These are phyloP conservation scores for Angomonas desouzai DNA, from an alignment of 208 protist genomes.

Conservation along the genomic window DNA sequence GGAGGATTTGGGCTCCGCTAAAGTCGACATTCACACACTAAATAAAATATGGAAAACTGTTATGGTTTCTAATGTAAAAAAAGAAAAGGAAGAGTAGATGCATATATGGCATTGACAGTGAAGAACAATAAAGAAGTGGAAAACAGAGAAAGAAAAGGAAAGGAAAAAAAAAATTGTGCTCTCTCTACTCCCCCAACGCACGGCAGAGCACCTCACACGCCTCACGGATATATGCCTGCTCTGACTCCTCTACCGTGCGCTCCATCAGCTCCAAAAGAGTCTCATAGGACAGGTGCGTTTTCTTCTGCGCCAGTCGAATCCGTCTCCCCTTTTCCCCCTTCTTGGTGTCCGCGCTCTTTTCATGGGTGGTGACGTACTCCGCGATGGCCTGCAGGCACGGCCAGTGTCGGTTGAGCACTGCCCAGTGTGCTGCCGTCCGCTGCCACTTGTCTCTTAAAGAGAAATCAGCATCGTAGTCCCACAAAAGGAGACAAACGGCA, in stretches of 20 bases:
- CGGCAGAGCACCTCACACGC: slow-evolving; percentile 23
- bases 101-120: background rate
- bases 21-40: slow-evolving; percentile 31
- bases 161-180: slow-evolving; percentile 1
- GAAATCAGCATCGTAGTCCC: slow-evolving; percentile 18
- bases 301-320: slow-evolving; percentile 32
- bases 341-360: background rate
- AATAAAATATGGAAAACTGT: too few species aligned
- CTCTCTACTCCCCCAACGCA: slow-evolving; percentile 9
- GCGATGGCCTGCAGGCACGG: slow-evolving; percentile 30
- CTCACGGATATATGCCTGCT: slow-evolving; percentile 13
- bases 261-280: slow-evolving; percentile 28
- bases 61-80: background rate
- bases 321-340: slow-evolving; percentile 19
- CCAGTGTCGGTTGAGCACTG: slow-evolving; percentile 38
- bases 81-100: slow-evolving; percentile 4
- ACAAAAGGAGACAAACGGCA: slow-evolving; percentile 26
- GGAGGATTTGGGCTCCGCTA: slow-evolving; percentile 73
- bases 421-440: slow-evolving; percentile 62
- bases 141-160: slow-evolving; percentile 8
- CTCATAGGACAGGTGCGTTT: slow-evolving; percentile 47
- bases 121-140: slow-evolving; percentile 2
- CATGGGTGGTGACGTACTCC: slow-evolving; percentile 1
- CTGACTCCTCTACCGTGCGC: slow-evolving; percentile 19
- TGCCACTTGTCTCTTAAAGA: slow-evolving; percentile 60